Evolutionary conservation across 805 yeast genomes (phyloP).

Genomic region (Jamesozyma spencerorum): DNA sequence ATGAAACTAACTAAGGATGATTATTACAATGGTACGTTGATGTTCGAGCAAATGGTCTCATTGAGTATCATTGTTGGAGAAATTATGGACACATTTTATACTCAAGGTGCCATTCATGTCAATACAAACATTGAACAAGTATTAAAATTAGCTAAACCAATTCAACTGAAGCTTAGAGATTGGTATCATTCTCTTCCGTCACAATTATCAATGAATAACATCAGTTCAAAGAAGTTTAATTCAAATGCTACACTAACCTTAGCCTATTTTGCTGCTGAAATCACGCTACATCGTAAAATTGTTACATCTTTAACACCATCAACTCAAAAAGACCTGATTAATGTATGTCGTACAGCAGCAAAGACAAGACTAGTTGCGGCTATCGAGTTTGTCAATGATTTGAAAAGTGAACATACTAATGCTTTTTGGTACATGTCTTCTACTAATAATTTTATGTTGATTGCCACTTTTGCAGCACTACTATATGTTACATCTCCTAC

Average conservation of each 20-base stretch:
- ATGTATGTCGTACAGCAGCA: constrained; percentile 80
- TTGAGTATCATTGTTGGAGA: constrained; percentile 62
- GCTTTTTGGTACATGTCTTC: constrained; percentile 88
- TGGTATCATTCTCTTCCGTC: constrained; percentile 72
- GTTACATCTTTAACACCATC: constrained; percentile 41
- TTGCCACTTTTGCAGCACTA: constrained; percentile 82
- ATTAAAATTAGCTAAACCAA: constrained; percentile 68
- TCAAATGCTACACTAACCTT: constrained; percentile 73
- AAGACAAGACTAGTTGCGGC: constrained; percentile 73
- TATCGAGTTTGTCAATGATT: constrained; percentile 62
- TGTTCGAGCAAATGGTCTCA: constrained; percentile 60
- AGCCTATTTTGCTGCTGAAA: constrained; percentile 83
- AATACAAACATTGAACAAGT: constrained; percentile 56
- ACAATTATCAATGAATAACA: constrained; percentile 52
- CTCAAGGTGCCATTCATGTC: constrained; percentile 53
- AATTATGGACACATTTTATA: constrained; percentile 61
- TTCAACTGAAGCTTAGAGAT: constrained; percentile 57
- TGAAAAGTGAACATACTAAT: constrained; percentile 74
- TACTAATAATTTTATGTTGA: constrained; percentile 65
- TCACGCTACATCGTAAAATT: constrained; percentile 74
- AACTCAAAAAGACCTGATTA: constrained; percentile 44
- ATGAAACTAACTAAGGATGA: constrained; percentile 37
- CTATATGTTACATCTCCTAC: constrained; percentile 58
- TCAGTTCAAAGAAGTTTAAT: constrained; percentile 53
- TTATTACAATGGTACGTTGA: constrained; percentile 57